phyloP scores from a whole-genome alignment of 2,329 filamentous ascomycete genomes.

The Thielaviopsis populi region DNA sequence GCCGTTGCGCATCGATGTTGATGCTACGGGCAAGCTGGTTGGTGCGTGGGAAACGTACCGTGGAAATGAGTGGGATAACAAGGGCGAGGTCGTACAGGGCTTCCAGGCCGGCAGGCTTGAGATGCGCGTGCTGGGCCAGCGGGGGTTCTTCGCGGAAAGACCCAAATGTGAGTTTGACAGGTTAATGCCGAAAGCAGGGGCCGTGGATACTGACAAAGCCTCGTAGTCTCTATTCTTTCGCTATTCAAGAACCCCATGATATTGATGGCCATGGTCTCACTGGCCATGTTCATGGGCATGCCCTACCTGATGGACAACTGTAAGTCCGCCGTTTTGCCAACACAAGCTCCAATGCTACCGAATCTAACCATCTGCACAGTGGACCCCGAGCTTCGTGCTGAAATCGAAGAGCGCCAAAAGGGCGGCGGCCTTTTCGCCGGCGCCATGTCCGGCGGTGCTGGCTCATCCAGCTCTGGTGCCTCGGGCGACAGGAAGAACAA shows the following conservation, averaged over 20 bases:
- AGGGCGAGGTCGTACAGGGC: constrained; percentile 45
- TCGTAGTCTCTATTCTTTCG: constrained; percentile 57
- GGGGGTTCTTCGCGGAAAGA: constrained; percentile 65
- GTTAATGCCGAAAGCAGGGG: not conserved
- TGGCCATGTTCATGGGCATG: constrained; percentile 79
- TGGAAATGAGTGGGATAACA: constrained; percentile 81
- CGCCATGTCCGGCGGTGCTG: constrained; percentile 38
- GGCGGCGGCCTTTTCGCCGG: constrained; percentile 54
- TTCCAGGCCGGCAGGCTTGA: constrained; percentile 36
- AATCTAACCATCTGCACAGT: constrained; percentile 38
- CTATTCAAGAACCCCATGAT: constrained; percentile 96
- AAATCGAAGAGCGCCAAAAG: constrained; percentile 84
- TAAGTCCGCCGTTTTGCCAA: constrained; percentile 34
- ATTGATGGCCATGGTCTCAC: constrained; percentile 68
- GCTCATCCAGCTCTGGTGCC: constrained; percentile 39
- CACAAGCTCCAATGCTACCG: not conserved
- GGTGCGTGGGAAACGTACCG: constrained; percentile 71
- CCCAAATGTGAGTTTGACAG: constrained; percentile 48
- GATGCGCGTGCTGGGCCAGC: constrained; percentile 44
- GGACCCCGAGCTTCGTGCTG: constrained; percentile 89
- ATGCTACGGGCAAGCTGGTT: constrained; percentile 61
- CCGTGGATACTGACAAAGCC: not conserved
- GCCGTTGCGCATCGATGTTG: constrained; percentile 65
- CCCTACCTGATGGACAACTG: constrained; percentile 92
- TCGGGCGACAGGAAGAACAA: constrained; percentile 28